Conservation (phyloP, 2,329 filamentous ascomycete genomes). For the Fusarium pseudocircinatum region DNA sequence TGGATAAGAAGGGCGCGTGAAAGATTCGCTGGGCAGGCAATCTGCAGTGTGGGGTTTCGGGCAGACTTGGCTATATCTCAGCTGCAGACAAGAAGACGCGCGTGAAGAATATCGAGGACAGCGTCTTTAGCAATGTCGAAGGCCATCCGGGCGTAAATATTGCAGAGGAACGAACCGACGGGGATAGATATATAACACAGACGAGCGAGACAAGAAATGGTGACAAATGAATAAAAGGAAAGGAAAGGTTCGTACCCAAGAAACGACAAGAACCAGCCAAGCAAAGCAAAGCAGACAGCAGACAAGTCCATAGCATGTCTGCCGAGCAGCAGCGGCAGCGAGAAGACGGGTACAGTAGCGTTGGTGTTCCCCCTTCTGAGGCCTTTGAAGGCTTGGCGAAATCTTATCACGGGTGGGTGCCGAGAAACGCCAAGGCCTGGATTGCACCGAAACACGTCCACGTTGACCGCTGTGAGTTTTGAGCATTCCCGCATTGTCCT, state of each 20-base stretch:
- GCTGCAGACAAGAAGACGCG: constrained; percentile 13
- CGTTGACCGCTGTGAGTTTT: constrained; percentile 43
- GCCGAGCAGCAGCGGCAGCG: constrained; percentile 13
- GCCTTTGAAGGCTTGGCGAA: constrained; percentile 47
- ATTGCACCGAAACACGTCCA: constrained; percentile 44
- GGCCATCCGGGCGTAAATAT: constrained; percentile 28
- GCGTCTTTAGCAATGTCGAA: constrained; percentile 23
- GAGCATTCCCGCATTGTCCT: constrained; percentile 31
- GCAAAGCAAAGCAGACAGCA: constrained; percentile 32
- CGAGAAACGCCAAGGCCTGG: constrained; percentile 46
- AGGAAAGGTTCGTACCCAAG: constrained; percentile 24
- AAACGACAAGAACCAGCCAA: constrained; percentile 31
- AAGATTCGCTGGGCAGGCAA: constrained; percentile 3
- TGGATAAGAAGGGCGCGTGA: not conserved
- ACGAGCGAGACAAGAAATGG: constrained; percentile 10
- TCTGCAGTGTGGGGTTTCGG: not conserved
- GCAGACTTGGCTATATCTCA: constrained; percentile 13
- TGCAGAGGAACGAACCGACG: constrained; percentile 7
- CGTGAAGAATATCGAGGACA: constrained; percentile 16
- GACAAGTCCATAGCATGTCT: constrained; percentile 32
- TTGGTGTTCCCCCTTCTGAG: constrained; percentile 44
- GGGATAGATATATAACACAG: constrained; percentile 19
- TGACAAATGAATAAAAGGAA: constrained; percentile 21
- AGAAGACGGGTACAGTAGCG: constrained; percentile 39
- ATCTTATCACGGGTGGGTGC: constrained; percentile 46